phyloP scores from a whole-genome alignment of 257 asterid genomes.

The Penstemon newberryi region DNA sequence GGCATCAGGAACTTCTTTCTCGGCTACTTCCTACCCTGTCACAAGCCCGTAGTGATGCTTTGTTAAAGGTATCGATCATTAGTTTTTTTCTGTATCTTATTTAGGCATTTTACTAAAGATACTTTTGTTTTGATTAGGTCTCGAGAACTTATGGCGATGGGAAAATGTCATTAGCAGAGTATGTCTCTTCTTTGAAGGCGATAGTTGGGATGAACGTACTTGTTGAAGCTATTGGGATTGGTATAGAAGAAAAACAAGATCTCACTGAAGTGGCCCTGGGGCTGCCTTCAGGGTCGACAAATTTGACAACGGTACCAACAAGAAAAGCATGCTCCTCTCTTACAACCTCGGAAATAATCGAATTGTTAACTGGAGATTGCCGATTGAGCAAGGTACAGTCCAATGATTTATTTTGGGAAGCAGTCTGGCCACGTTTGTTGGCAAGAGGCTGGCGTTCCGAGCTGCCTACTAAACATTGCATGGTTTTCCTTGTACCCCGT shows the following conservation, averaged over 20 bases:
- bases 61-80: constrained; percentile 50
- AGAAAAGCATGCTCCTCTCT: constrained; percentile 77
- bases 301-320: constrained; percentile 47
- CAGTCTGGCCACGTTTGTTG: constrained; percentile 90
- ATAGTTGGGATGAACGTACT: constrained; percentile 55
- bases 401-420: constrained; percentile 82
- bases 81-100: background rate
- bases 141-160: constrained; percentile 50
- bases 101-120: background rate
- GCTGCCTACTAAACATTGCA: constrained; percentile 50
- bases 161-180: constrained; percentile 49
- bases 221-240: constrained; percentile 70
- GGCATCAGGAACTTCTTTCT: constrained; percentile 66
- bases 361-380: constrained; percentile 66
- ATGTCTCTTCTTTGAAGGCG: constrained; percentile 51
- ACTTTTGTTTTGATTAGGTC: constrained; percentile 43
- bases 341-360: constrained; percentile 54
- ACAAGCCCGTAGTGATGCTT: constrained; percentile 43
- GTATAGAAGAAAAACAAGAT: constrained; percentile 53
- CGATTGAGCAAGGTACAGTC: constrained; percentile 78
- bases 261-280: constrained; percentile 56
- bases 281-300: constrained; percentile 38
- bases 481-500: constrained; percentile 74
- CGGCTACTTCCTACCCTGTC: constrained; percentile 49
- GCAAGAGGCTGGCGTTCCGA: constrained; percentile 85